Evolutionary conservation across 192 early-diverging fungal genomes (phyloP).

Genomic region (Rhizophagus clarus): DNA sequence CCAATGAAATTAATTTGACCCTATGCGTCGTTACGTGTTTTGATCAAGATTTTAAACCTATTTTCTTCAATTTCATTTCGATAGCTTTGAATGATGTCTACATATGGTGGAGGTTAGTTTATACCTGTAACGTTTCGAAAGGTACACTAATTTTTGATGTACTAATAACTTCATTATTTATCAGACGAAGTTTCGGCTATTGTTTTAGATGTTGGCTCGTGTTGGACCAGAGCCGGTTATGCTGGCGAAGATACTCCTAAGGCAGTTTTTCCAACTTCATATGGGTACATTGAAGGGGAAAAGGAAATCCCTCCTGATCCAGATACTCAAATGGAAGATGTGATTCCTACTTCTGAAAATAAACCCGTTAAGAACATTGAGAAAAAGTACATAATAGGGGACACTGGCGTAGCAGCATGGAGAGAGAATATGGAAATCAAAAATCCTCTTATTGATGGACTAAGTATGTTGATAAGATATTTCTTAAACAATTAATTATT

Average conservation of each 20-base stretch:
- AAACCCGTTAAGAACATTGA: constrained; percentile 21
- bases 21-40: no score
- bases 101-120: background rate
- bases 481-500: background rate
- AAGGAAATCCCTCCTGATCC: constrained; percentile 41
- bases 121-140: background rate
- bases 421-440: constrained; percentile 78
- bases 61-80: no score
- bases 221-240: constrained; percentile 88
- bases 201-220: constrained; percentile 90
- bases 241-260: constrained; percentile 97
- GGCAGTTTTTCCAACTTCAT: constrained; percentile 80
- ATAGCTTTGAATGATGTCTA: no score
- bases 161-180: background rate
- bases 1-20: no score
- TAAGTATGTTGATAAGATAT: constrained; percentile 54
- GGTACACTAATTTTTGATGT: background rate
- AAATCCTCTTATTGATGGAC: constrained; percentile 85
- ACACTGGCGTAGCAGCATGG: constrained; percentile 71
- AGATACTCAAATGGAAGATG: constrained; percentile 44
- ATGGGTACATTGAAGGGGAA: constrained; percentile 59
- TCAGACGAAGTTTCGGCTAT: constrained; percentile 92
- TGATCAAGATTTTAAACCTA: no score
- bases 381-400: constrained; percentile 70
- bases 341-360: background rate